Evolutionary conservation across 495 filamentous ascomycete genomes (phyloP).

Genomic region (Apodospora peruviana): DNA sequence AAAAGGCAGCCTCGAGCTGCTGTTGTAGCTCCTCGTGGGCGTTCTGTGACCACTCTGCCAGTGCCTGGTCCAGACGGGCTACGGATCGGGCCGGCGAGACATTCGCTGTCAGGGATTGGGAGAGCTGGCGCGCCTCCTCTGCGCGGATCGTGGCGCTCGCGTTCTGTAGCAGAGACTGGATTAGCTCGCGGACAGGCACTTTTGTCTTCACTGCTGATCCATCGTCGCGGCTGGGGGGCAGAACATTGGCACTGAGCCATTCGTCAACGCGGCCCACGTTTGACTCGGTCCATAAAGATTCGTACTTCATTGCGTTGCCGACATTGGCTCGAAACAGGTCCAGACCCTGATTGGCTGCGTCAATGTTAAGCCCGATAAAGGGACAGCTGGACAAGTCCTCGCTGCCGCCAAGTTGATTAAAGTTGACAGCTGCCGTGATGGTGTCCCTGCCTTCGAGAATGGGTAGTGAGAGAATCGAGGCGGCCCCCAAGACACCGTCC

Average conservation of each 20-base stretch:
- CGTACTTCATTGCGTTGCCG: constrained; percentile 62
- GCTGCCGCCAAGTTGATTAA: constrained; percentile 28
- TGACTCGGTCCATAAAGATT: constrained; percentile 67
- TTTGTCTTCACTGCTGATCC: constrained; percentile 48
- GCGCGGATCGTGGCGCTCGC: constrained; percentile 48
- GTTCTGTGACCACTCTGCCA: constrained; percentile 68
- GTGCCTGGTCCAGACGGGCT: constrained; percentile 46
- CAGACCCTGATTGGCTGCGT: constrained; percentile 53
- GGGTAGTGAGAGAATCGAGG: constrained; percentile 32
- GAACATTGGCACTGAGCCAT: constrained; percentile 58
- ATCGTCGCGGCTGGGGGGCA: constrained; percentile 11
- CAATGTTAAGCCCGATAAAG: constrained; percentile 32
- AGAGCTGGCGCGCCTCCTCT: constrained; percentile 40
- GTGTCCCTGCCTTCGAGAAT: constrained; percentile 26
- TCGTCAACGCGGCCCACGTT: constrained; percentile 58
- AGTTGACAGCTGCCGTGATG: constrained; percentile 36
- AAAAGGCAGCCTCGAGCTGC: constrained; percentile 68
- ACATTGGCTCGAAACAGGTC: constrained; percentile 60
- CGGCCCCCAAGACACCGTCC: constrained; percentile 51
- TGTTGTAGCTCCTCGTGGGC: constrained; percentile 79
- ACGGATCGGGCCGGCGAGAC: constrained; percentile 40
- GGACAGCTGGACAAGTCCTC: constrained; percentile 27
- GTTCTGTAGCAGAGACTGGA: constrained; percentile 59
- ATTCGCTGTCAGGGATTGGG: background rate
- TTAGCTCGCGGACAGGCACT: constrained; percentile 56